Evolutionary conservation across 225 moss, liverwort and hornwort genomes (phyloP).

Genomic region (Polytrichum formosum): DNA sequence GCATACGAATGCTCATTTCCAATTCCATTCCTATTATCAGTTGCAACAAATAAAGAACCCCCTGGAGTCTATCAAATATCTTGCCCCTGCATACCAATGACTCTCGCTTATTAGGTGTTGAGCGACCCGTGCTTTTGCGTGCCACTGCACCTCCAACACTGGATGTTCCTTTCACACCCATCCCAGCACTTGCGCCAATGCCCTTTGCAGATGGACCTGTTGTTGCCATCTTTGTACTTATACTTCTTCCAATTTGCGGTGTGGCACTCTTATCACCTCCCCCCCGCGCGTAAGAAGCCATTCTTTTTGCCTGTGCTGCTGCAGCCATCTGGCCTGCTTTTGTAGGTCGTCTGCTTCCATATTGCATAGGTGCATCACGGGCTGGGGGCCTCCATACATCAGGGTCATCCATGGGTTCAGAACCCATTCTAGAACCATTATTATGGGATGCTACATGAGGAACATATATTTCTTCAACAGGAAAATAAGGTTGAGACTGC

Average conservation of each 20-base stretch:
- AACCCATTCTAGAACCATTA: constrained; percentile 40
- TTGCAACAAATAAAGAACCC: not conserved
- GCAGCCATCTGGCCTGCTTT: constrained; percentile 92
- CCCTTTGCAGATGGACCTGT: constrained; percentile 53
- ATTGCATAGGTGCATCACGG: constrained; percentile 82
- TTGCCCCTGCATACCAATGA: constrained; percentile 51
- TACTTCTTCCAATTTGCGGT: constrained; percentile 3
- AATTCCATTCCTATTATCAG: not conserved
- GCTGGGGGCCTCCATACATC: constrained; percentile 97
- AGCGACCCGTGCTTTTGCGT: constrained; percentile 67
- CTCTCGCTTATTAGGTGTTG: constrained; percentile 87
- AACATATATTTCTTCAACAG: constrained; percentile 72
- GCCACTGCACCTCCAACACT: constrained; percentile 46
- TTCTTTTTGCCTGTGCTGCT: constrained; percentile 83
- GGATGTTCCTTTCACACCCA: constrained; percentile 43
- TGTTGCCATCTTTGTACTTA: constrained; percentile 39
- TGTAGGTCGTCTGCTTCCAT: constrained; percentile 90
- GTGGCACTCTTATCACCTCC: constrained; percentile 45
- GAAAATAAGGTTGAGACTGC: constrained; percentile 56
- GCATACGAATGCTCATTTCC: not conserved
- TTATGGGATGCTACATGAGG: constrained; percentile 44
- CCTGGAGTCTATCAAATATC: not conserved
- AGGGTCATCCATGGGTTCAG: constrained; percentile 69
- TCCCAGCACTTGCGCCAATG: constrained; percentile 44
- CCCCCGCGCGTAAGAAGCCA: constrained; percentile 73